A percentile compares a stretch with the other conserved stretches of the same genome.
Evolutionary conservation across 78 protist genomes (phyloP).

Genomic region (Pirum gemmata): DNA sequence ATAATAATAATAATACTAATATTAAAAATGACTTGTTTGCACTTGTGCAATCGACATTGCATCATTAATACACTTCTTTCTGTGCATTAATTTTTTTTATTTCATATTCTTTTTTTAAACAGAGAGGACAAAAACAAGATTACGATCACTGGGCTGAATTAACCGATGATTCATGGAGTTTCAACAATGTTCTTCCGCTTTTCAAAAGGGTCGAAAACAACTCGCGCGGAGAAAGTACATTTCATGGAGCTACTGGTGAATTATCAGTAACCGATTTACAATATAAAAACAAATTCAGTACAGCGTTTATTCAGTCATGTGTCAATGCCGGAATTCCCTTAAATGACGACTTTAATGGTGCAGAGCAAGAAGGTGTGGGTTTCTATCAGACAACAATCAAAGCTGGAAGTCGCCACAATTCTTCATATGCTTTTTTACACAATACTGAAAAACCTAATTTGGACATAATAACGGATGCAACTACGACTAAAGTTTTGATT

Average conservation of each 20-base stretch:
- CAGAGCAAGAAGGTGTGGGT: constrained; percentile 27
- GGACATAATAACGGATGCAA: background rate
- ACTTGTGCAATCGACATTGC: too few relatives aligned
- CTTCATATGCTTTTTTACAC: background rate
- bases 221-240: background rate
- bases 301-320: background rate
- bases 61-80: too few relatives aligned
- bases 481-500: background rate
- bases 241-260: background rate
- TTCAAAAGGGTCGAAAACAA: background rate
- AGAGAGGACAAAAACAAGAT: background rate
- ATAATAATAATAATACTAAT: too few relatives aligned
- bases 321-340: background rate
- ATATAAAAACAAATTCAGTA: background rate
- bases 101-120: background rate
- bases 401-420: background rate
- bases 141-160: constrained; percentile 21
- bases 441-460: background rate
- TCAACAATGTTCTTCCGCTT: background rate
- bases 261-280: background rate
- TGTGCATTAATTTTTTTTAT: too few relatives aligned
- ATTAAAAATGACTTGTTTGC: too few relatives aligned
- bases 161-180: constrained; percentile 15
- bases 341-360: constrained; percentile 44
- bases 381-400: background rate